Conservation (phyloP, 106 monocot species). For the Platanthera zijinensis region DNA sequence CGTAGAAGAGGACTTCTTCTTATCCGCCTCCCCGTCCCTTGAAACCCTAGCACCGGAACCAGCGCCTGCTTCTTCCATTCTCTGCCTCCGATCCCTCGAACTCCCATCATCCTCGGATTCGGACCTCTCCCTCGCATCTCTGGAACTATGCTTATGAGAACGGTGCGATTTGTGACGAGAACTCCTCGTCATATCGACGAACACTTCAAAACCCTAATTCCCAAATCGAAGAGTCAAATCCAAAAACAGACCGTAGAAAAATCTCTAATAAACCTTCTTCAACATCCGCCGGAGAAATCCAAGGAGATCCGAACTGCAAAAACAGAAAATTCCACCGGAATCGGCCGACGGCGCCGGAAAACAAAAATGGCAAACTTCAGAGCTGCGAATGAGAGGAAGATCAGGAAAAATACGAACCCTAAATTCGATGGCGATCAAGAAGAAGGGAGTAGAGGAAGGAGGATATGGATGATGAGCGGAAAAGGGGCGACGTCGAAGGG, state of each 20-base stretch:
- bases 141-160: conserved; percentile 19
- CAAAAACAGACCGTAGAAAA: background rate
- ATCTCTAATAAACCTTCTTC: background rate
- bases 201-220: conserved; percentile 22
- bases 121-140: conserved; percentile 20
- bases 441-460: background rate
- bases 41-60: conserved; percentile 31
- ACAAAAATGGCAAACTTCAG: background rate
- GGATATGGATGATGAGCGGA: background rate
- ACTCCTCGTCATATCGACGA: conserved; percentile 28
- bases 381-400: background rate
- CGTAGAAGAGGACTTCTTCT: conserved; percentile 18
- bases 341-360: background rate
- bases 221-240: background rate
- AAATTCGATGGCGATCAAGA: background rate
- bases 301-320: background rate
- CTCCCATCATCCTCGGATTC: conserved; percentile 31
- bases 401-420: background rate
- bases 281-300: background rate
- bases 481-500: background rate
- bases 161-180: conserved; percentile 31
- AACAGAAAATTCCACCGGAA: background rate
- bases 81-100: conserved; percentile 27
- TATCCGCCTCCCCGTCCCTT: conserved; percentile 31
- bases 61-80: conserved; percentile 12